Conservation (phyloP, 148 eudicot species). For the Chenopodium quinoa region DNA sequence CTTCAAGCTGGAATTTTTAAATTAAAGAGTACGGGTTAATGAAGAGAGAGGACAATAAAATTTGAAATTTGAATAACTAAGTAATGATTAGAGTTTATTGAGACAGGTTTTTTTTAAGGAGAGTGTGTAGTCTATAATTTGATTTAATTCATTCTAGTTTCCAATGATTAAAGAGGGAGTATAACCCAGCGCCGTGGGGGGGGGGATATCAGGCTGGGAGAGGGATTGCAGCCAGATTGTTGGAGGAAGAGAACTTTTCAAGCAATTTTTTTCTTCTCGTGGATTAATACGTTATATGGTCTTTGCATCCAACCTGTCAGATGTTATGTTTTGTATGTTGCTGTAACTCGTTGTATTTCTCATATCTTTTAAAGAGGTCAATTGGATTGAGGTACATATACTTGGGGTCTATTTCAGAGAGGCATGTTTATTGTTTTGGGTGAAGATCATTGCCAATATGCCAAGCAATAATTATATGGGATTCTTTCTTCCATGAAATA, state of each 20-base stretch:
- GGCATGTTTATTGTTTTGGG: not conserved
- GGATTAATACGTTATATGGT: not conserved
- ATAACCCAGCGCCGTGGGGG: too few species aligned
- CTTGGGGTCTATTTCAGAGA: not conserved
- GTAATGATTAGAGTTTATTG: too few species aligned
- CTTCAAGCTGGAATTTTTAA: too few species aligned
- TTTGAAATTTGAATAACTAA: too few species aligned
- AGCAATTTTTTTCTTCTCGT: not conserved
- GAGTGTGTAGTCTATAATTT: too few species aligned
- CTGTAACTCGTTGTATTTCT: not conserved
- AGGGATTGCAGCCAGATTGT: not conserved
- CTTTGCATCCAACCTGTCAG: not conserved
- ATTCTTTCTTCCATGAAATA: not conserved
- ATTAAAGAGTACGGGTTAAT: too few species aligned
- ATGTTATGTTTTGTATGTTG: not conserved
- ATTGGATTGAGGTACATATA: not conserved
- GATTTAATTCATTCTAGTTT: too few species aligned
- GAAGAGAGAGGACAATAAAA: too few species aligned
- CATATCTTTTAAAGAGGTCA: not conserved
- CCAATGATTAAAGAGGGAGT: too few species aligned
- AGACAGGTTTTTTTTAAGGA: too few species aligned
- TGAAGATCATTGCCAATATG: not conserved
- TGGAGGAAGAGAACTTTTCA: not conserved
- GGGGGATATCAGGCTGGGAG: not conserved
- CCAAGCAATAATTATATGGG: not conserved